phyloP scores from a whole-genome alignment of 1,284 basidiomycete genomes.

The Cutaneotrichosporon cyanovorans region DNA sequence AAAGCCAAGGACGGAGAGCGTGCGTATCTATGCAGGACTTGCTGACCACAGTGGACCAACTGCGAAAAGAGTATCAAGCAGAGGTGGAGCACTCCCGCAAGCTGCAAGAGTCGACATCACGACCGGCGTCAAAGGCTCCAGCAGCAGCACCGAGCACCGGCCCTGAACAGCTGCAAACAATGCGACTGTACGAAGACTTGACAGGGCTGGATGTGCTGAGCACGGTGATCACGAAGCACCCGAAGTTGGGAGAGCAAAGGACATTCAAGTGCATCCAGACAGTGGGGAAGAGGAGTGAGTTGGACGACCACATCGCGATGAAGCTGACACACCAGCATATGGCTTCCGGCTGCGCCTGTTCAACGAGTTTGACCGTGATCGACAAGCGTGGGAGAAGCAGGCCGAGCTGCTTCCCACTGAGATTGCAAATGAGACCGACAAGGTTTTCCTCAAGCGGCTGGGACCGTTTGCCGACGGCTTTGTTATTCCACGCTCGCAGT shows the following conservation, averaged over 20 bases:
- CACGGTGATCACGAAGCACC: slow-evolving; percentile 30
- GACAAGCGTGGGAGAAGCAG: slow-evolving; percentile 23
- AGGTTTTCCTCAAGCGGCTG: slow-evolving; percentile 24
- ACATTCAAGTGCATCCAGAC: slow-evolving; percentile 40
- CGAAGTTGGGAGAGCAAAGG: slow-evolving; percentile 29
- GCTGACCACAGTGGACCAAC: slow-evolving; percentile 19
- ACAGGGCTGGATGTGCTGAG: slow-evolving; percentile 34
- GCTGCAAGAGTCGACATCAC: slow-evolving; percentile 20
- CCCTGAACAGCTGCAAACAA: slow-evolving; percentile 3
- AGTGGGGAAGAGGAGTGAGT: slow-evolving; percentile 34
- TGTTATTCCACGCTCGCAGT: slow-evolving; percentile 20
- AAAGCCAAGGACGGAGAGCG: slow-evolving; percentile 33
- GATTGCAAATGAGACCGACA: slow-evolving; percentile 28
- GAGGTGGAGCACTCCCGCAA: slow-evolving; percentile 37
- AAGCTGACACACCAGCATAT: slow-evolving; percentile 24
- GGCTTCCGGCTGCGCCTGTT: slow-evolving; percentile 40
- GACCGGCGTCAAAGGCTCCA: not conserved
- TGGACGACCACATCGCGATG: not conserved
- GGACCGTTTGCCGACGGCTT: slow-evolving; percentile 29
- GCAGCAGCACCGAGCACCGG: not conserved
- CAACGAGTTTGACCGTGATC: slow-evolving; percentile 24
- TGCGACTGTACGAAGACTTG: slow-evolving; percentile 43
- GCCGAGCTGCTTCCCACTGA: slow-evolving; percentile 27
- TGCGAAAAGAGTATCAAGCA: slow-evolving; percentile 36
- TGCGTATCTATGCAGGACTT: slow-evolving; percentile 11